Evolutionary conservation across 2,329 filamentous ascomycete genomes (phyloP).

Genomic region (Chrysosporium queenslandicum): DNA sequence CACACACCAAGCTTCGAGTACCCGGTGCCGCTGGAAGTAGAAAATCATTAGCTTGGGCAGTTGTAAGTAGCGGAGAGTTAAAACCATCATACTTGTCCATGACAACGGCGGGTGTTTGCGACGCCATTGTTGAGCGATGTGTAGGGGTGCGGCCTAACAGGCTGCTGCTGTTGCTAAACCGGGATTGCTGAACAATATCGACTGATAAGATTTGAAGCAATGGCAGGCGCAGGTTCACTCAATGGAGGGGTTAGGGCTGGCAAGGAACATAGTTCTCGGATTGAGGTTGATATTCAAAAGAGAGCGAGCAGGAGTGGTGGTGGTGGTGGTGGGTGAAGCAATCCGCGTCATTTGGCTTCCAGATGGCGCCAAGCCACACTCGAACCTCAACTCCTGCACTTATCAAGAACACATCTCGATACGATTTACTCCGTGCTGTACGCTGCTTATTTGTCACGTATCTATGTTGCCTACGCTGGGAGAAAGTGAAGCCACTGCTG

Average conservation of each 20-base stretch:
- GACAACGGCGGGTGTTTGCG: slow-evolving; percentile 99
- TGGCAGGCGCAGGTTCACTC: not conserved
- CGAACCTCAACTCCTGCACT: not conserved
- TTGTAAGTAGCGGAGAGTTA: slow-evolving; percentile 12
- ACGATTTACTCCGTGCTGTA: no score
- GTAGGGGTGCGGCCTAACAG: not conserved
- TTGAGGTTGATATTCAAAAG: not conserved
- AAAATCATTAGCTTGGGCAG: slow-evolving; percentile 30
- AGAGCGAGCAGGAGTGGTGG: not conserved
- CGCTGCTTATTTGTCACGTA: no score
- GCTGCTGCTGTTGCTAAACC: not conserved
- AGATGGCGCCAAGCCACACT: slow-evolving; percentile 1
- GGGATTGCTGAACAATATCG: not conserved
- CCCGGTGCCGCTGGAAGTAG: slow-evolving; percentile 73
- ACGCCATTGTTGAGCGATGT: slow-evolving; percentile 57
- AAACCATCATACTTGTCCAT: slow-evolving; percentile 91
- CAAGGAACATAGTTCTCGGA: not conserved
- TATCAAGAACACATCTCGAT: not conserved
- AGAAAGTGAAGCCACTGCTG: no score
- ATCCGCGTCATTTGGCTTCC: slow-evolving; percentile 5
- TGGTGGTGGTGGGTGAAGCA: slow-evolving; percentile 4
- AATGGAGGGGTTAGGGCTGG: not conserved
- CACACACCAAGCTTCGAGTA: slow-evolving; percentile 92
- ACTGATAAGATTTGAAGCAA: not conserved
- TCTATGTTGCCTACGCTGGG: no score